phyloP scores from a whole-genome alignment of 2,329 filamentous ascomycete species.

The Colletotrichum liriopes region DNA sequence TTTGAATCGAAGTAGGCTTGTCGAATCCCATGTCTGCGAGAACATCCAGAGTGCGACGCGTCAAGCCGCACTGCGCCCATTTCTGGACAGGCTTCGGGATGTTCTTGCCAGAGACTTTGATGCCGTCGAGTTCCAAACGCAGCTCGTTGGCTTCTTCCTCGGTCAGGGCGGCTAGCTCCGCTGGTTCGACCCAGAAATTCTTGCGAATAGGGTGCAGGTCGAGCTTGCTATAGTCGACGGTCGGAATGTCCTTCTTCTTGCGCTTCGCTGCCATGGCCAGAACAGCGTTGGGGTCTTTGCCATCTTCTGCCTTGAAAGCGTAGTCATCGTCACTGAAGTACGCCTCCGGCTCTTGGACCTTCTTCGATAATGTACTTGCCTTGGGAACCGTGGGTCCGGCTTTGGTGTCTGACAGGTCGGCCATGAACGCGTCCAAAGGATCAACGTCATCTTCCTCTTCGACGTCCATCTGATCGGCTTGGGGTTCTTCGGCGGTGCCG shows the following conservation, averaged over 20 bases:
- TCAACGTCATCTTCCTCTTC: conserved; percentile 78
- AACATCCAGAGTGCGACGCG: conserved; percentile 88
- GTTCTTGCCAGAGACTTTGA: conserved; percentile 91
- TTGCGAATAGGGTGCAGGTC: conserved; percentile 90
- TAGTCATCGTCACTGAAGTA: conserved; percentile 92
- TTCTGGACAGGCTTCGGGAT: conserved; percentile 95
- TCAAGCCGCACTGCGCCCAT: conserved; percentile 95
- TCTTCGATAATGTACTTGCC: conserved; percentile 59
- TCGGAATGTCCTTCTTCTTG: conserved; percentile 97
- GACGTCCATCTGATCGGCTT: conserved; percentile 68
- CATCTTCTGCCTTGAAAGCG: conserved; percentile 65
- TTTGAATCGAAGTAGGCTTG: conserved; percentile 92
- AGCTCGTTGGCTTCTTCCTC: conserved; percentile 87
- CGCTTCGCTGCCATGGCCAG: conserved; percentile 73
- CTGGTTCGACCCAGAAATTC: conserved; percentile 94
- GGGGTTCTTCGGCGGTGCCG: conserved; percentile 45
- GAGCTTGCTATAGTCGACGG: conserved; percentile 88
- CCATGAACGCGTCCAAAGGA: conserved; percentile 98
- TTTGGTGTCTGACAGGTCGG: conserved; percentile 68
- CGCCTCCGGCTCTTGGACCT: conserved; percentile 80
- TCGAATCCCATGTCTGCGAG: conserved; percentile 87
- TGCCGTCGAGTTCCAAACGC: conserved; percentile 91
- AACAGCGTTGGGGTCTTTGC: conserved; percentile 63
- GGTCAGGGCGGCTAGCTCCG: conserved; percentile 85
- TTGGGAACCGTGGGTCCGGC: conserved; percentile 45